These are phyloP conservation scores for Fusarium oxysporum DNA, from an alignment of 2,329 filamentous ascomycete species.

Conservation along the genomic window DNA sequence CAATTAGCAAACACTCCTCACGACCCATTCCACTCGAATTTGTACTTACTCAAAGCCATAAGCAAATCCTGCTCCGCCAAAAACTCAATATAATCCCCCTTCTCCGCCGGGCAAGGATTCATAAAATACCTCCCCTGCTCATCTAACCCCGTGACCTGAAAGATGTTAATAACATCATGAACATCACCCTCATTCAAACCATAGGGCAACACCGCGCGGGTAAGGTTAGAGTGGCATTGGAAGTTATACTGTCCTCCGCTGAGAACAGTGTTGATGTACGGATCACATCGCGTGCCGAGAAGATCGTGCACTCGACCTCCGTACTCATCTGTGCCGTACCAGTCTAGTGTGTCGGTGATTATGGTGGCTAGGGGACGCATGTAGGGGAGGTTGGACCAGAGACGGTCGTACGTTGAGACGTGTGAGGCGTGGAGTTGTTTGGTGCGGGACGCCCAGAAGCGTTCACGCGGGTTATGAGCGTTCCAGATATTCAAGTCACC, in stretches of 20 bases:
- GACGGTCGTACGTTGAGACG: slow-evolving; percentile 75
- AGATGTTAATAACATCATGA: slow-evolving; percentile 88
- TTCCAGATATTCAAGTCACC: slow-evolving; percentile 89
- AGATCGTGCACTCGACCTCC: slow-evolving; percentile 81
- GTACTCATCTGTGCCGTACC: slow-evolving; percentile 70
- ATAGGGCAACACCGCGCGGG: slow-evolving; percentile 75
- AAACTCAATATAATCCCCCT: slow-evolving; percentile 76
- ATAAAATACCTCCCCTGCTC: slow-evolving; percentile 81
- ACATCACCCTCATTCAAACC: slow-evolving; percentile 79
- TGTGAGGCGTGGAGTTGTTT: slow-evolving; percentile 83
- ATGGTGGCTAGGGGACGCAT: slow-evolving; percentile 79
- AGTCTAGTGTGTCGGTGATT: slow-evolving; percentile 71
- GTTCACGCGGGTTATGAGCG: slow-evolving; percentile 78
- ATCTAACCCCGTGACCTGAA: slow-evolving; percentile 85
- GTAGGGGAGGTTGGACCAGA: slow-evolving; percentile 84
- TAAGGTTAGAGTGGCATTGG: slow-evolving; percentile 87
- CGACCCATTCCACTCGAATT: no score
- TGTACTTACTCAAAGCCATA: slow-evolving; percentile 62
- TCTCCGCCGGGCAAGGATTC: slow-evolving; percentile 67
- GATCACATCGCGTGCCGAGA: slow-evolving; percentile 85
- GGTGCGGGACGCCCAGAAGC: slow-evolving; percentile 85
- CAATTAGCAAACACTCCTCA: slow-evolving; percentile 10
- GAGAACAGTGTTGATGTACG: slow-evolving; percentile 82
- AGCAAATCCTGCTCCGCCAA: slow-evolving; percentile 83
- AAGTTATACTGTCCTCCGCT: slow-evolving; percentile 79